Conservation (phyloP, 805 yeast species). For the Wickerhamomyces hampshirensis region DNA sequence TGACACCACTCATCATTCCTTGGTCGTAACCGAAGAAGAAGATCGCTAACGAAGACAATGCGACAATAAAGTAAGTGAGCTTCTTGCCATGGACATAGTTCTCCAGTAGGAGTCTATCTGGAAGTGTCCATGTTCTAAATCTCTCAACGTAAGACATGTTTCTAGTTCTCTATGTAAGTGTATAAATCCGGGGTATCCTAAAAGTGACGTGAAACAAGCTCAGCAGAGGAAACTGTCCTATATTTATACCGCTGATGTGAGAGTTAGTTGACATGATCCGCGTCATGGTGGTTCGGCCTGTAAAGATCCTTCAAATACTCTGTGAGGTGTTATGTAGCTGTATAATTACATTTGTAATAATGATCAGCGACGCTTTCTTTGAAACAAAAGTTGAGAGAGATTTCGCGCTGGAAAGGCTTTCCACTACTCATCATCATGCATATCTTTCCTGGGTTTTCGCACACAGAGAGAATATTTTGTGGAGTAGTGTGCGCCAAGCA, state of each 20-base stretch:
- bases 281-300: not conserved
- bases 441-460: not conserved
- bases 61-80: constrained; percentile 1
- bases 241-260: not conserved
- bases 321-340: not conserved
- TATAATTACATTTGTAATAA: not conserved
- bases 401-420: not conserved
- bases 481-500: not conserved
- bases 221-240: not conserved
- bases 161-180: not conserved
- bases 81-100: constrained; percentile 3
- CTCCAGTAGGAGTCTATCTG: constrained; percentile 1
- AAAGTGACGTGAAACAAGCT: not conserved
- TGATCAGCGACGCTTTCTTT: not conserved
- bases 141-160: not conserved
- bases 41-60: constrained; percentile 1
- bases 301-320: not conserved
- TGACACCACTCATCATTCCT: constrained; percentile 5
- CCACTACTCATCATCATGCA: not conserved
- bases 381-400: not conserved
- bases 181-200: not conserved
- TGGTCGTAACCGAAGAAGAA: constrained; percentile 5
- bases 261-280: not conserved
- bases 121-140: not conserved
- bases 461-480: not conserved